Base-by-base conservation (phyloP, 2,329 filamentous ascomycete genomes). In the Coniella vitis region DNA sequence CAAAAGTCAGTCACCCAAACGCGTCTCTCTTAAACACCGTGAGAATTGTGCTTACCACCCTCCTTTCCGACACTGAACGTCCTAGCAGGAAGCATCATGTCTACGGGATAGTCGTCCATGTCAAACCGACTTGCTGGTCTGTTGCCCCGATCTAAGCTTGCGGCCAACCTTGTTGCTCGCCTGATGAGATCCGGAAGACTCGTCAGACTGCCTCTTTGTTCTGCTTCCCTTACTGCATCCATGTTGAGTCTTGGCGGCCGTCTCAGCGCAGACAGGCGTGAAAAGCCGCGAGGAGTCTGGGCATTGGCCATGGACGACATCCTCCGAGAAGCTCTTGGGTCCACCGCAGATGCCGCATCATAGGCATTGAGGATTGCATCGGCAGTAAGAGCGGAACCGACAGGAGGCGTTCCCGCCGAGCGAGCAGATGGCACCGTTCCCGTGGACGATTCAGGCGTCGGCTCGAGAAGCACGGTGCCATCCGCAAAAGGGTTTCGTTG, bases 181-280 rank as follows among this genome's bases (percentile, higher is more conserved):
- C 82, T 78, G 57, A 98, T 97, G 52, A 98, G 71, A 63, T 97
- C 93, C 0, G 90, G 86, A 51, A 98, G 71, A 66, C 90, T 96
- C 1, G 93, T 97, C 55, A 95, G 73, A 63, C 90, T 96, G 4
- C 89, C 90, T 60, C 93, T 81, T 1, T 85, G 80, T 65, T 96
- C 89, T 14, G 87, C 87, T 45, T 85, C 82, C 55, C 82, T 79
- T 3, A 95, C 86, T 4, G 87, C 87, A 60, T 90, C 84, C 20
- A 96, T 84, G 61, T 96, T 83, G 4, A 96, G 70, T 32, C 79
- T 80, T 3, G 88, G 86, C 29, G 91, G 90, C 42, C 78, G 69
- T 56, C 75, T 70, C 48, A 83, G 71, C 12, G 74, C 76, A 10
- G 79, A 81, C 20, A 80, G 56, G 16, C 70, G 68, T 54, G 69